phyloP scores from a whole-genome alignment of 2,329 filamentous ascomycete genomes.

The Colletotrichum tropicale region DNA sequence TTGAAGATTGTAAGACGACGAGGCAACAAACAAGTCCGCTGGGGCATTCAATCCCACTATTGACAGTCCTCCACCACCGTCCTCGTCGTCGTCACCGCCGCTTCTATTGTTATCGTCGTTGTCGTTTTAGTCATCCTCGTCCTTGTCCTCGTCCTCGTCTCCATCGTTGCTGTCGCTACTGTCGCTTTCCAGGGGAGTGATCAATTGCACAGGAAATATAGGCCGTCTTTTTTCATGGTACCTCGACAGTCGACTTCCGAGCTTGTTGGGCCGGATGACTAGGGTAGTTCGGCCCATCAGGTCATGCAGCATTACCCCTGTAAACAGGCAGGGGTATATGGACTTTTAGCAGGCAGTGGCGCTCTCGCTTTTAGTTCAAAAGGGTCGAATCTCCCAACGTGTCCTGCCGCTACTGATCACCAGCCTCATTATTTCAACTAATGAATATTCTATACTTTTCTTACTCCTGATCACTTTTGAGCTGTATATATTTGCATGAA shows the following conservation, averaged over 20 bases:
- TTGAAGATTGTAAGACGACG: not conserved
- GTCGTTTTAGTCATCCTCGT: not conserved
- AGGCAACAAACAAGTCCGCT: not conserved
- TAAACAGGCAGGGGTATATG: not conserved
- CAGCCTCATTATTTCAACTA: accelerated
- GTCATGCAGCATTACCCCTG: not conserved
- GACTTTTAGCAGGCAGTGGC: not conserved
- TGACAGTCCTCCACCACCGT: too few species aligned
- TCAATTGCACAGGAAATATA: not conserved
- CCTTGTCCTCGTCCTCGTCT: not conserved
- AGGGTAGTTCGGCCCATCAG: not conserved
- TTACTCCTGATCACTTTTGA: accelerated
- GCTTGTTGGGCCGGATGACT: not conserved
- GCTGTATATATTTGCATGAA: accelerated
- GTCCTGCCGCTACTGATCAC: not conserved
- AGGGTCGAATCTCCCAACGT: not conserved
- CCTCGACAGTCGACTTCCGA: too few species aligned
- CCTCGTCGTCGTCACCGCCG: not conserved
- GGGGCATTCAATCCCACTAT: not conserved
- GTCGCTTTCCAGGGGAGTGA: not conserved
- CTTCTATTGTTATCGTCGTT: not conserved
- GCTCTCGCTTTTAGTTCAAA: not conserved
- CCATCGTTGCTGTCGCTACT: not conserved
- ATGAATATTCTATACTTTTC: not conserved
- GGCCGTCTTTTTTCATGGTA: not conserved